Evolutionary conservation across 352 stramenopile genomes (phyloP), one percentile per base, ranked within the genome.

Genomic region (Poterioochromonas sp.): DNA sequence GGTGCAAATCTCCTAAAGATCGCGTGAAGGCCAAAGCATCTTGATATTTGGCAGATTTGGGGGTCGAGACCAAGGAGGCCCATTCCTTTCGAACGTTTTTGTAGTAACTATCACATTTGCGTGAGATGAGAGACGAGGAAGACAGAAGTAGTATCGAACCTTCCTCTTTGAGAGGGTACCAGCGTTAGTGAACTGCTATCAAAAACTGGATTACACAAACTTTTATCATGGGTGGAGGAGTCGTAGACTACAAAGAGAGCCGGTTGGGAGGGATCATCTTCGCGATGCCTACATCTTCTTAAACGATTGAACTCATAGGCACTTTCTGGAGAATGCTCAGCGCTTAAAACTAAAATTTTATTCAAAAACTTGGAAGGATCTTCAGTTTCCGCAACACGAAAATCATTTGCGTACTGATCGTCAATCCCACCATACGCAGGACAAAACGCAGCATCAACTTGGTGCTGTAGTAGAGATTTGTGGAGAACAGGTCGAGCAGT

Each of bases 31-130:
- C 90, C 2, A 95, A 79, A 0, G 88, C 87, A 40, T 95, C 89
- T 0, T 90, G 86, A 47, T 89, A 93, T 3, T 84, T 79, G 2
- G 88, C 85, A 5, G 84, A 84, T 0, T 82, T 68, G 0, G 90
- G 89, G 3, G 89, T 92, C 3, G 86, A 84, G 34, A 93, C 88
- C 1, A 94, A 84, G 26, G 87, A 91, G 0, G 89, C 90, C 89
- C 89, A 94, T 80, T 95, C 89, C n/a, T 93, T 86, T 41, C 90
- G 86, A n/a, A 94, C 89, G 80, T 94, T 94, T 82, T 94, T 94
- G 80, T 87, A 91, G 82, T 95, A 95, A 64, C 87, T 85, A 51
- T 88, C 88, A 32, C 1, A 54, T 39, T 70, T 29, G 49, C 54
- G 26, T 65, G 54, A 65, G 26, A 65, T 12, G 5, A 5, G 26